These are phyloP conservation scores for Diplodia sapinea DNA, from an alignment of 2,329 filamentous ascomycete species.

Conservation along the genomic window DNA sequence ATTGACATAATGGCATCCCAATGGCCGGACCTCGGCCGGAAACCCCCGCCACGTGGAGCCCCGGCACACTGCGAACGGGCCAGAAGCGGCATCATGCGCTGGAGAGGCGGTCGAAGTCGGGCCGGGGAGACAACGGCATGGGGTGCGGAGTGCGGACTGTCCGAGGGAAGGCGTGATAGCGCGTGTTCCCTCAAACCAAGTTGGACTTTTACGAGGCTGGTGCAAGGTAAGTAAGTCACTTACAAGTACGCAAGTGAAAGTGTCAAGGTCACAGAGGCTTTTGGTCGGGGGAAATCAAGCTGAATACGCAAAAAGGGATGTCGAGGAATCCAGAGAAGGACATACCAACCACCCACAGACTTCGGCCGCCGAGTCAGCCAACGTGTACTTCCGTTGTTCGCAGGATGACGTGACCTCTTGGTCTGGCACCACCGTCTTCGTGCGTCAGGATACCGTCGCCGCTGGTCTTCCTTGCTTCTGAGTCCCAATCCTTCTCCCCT, in stretches of 20 bases:
- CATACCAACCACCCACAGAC: not conserved
- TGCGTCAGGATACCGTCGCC: conserved; percentile 20
- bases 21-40: conserved; percentile 15
- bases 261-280: not conserved
- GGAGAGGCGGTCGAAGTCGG: not conserved
- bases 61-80: not conserved
- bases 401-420: conserved; percentile 14
- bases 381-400: conserved; percentile 28
- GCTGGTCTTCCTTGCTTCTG: conserved; percentile 22
- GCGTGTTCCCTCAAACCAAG: not conserved
- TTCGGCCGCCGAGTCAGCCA: not conserved
- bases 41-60: conserved; percentile 10
- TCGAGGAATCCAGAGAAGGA: not conserved
- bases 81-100: not conserved
- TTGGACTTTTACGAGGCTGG: not conserved
- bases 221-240: too few species aligned
- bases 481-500: conserved; percentile 25
- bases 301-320: not conserved
- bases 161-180: not conserved
- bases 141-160: not conserved
- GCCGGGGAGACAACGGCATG: not conserved
- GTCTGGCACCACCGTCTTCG: not conserved
- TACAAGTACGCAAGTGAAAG: not conserved
- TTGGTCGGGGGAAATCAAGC: not conserved
- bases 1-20: not conserved